Evolutionary conservation across 768 basidiomycete species (phyloP), one percentile per base, ranked within the genome.

Genomic region (Lentinula edodes): DNA sequence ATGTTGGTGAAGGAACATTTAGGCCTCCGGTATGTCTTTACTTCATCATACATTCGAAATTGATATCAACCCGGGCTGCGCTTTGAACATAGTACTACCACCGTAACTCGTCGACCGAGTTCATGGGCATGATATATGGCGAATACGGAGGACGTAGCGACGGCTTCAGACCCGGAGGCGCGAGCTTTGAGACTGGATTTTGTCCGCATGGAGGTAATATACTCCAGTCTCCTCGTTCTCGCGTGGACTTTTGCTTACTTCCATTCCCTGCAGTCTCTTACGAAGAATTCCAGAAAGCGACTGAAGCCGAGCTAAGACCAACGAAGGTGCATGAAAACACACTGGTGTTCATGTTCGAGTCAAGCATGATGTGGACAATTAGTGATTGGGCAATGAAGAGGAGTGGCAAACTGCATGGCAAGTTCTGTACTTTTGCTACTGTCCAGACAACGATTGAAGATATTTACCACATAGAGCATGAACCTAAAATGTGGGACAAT

Each of bases 51-150:
- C 38, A 58, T 3, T 28, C 3, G 3, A 28, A 2, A 28, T 28
- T 4, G 28, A 28, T 3, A 28, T 28, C 28, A 28, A 28, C 0
- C 28, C 28, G 28, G 28, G 28, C 28, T 46, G 48, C 16, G n/a
- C 23, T 51, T 60, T 18, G 8, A 16, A 23, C 52, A 13, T 36
- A 85, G 81, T 89, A 84, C 68, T 86, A 85, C 67, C 86, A 88
- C 70, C 76, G 86, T 10, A 89, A 89, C 67, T 76, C 79, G 23
- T 74, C 83, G 0, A 82, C 80, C 0, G 87, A 88, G 70, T 83
- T 88, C 64, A 83, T 88, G 81, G 87, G 85, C 1, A 72, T 87
- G 36, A 69, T 88, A 39, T 83, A 83, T 63, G 86, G 86, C n/a
- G 73, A 72, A 0, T 88, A 88, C 67, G 85, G 81, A 34, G 87